Evolutionary conservation across 164 flowering plant species (phyloP).

Genomic region (Protea cynaroides): DNA sequence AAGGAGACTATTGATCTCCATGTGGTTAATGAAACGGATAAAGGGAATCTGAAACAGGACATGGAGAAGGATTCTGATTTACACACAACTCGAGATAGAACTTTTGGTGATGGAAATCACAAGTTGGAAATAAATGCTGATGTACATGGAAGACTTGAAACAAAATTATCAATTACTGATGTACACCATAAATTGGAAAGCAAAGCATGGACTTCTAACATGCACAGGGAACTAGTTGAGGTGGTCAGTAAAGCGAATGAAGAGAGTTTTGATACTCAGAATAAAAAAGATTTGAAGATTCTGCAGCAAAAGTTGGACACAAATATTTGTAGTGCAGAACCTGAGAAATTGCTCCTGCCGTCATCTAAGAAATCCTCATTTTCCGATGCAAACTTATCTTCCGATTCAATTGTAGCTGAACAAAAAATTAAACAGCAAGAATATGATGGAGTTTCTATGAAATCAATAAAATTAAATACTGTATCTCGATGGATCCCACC

Average conservation of each 20-base stretch:
- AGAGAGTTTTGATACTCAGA: background rate
- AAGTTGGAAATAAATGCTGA: background rate
- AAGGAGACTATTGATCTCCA: background rate
- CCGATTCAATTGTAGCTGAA: slow-evolving; percentile 32
- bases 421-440: slow-evolving; percentile 44
- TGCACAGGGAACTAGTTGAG: slow-evolving; percentile 18
- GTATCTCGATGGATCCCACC: slow-evolving; percentile 71
- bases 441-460: slow-evolving; percentile 24
- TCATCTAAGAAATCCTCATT: slow-evolving; percentile 26
- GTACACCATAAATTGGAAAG: background rate
- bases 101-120: background rate
- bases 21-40: background rate
- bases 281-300: slow-evolving; percentile 6
- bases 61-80: background rate
- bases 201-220: background rate
- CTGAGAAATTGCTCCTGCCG: slow-evolving; percentile 30
- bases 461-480: slow-evolving; percentile 44
- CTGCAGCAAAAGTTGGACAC: slow-evolving; percentile 14
- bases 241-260: background rate
- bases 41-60: background rate
- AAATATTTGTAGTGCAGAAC: slow-evolving; percentile 25
- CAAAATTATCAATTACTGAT: background rate
- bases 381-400: slow-evolving; percentile 22
- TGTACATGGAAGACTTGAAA: background rate
- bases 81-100: background rate